Base-by-base conservation (phyloP, 2,329 filamentous ascomycete species). In the Ambrosiella cleistominuta region DNA sequence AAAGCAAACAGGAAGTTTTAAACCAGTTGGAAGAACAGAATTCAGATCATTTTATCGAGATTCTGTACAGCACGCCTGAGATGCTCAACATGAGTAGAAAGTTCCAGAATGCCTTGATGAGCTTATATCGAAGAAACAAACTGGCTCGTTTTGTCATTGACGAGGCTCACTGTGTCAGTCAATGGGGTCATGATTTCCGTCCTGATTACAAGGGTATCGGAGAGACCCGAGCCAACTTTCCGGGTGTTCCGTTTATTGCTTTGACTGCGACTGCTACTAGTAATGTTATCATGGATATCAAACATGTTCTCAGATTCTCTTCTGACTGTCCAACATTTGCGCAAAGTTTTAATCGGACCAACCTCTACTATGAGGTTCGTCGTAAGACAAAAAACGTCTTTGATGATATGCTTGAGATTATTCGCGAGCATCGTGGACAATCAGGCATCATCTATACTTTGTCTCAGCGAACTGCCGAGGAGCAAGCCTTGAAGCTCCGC, bases 111-210 rank as follows among this genome's bases (percentile, higher is more conserved):
- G 78, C 75, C 2, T 75, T 98, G 62, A 71, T 79, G 56, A 74
- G 73, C 1, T 74, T 98, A n/a, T 78, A 95, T 68, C 69, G 70
- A 12, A 81, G 81, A 55, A 74, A 77, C 2, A 86, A 84, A 64
- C 80, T 98, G 56, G 91, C 94, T 13, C 82, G 93, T 35, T 81
- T 98, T 54, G 93, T 98, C 57, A 95, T 98, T 62, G 93, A 98
- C 64, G 94, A 98, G 71, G 93, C 93, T n/a, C 93, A 98, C 68
- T 98, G 93, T 69, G 91, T 98, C 35, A 97, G 93, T 69, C 90
- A 98, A 73, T 98, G 93, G 93, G 93, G 93, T 0, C 93, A 98
- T 64, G 93, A 98, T 68, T 98, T 98, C 67, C 82, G 94, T 51
- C 91, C 90, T 0, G 91, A 97, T 67, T 98, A 98, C 73, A 95